These are phyloP conservation scores for Ogataea siamensis DNA, from an alignment of 805 yeast genomes.

Conservation along the genomic window DNA sequence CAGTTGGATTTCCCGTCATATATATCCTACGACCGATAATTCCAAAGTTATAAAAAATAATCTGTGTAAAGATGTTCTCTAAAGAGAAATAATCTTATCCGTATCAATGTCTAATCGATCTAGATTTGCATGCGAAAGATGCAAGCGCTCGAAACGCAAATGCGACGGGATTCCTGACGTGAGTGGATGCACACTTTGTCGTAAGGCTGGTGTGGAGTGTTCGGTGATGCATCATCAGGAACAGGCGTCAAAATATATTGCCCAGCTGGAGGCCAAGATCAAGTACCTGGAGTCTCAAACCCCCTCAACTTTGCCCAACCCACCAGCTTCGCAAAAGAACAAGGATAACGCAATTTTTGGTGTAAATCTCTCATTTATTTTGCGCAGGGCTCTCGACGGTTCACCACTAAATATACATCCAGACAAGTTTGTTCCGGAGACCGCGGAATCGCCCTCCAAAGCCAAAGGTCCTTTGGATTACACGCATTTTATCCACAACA, in stretches of 20 bases:
- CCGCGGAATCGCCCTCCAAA: not conserved
- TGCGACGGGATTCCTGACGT: conserved; percentile 27
- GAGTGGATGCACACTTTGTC: conserved; percentile 18
- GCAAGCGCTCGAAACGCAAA: conserved; percentile 22
- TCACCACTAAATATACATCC: conserved; percentile 15
- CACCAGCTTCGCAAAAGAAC: not conserved
- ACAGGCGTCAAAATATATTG: conserved; percentile 16
- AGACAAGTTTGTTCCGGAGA: conserved; percentile 6
- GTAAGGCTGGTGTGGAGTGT: conserved; percentile 17
- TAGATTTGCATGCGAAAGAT: conserved; percentile 23
- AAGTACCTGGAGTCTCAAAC: conserved; percentile 13
- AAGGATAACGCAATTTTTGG: conserved; percentile 3
- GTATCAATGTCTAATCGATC: conserved; percentile 9
- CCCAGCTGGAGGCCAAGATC: conserved; percentile 19
- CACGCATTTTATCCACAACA: conserved; percentile 12
- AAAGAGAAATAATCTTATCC: not conserved
- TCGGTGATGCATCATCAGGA: conserved; percentile 14
- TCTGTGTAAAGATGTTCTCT: conserved; percentile 8
- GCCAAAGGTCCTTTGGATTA: conserved; percentile 7
- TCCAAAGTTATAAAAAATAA: conserved; percentile 3
- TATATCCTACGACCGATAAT: conserved; percentile 12
- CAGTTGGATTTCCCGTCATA: conserved; percentile 4
- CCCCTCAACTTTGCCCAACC: too few species aligned
- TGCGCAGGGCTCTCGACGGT: conserved; percentile 14
- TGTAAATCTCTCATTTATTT: conserved; percentile 14